Percentiles rank a stretch among this genome's conserved stretches.
These are phyloP conservation scores for Alternaria ventricosa DNA, from an alignment of 2,329 filamentous ascomycete genomes.

Conservation along the genomic window DNA sequence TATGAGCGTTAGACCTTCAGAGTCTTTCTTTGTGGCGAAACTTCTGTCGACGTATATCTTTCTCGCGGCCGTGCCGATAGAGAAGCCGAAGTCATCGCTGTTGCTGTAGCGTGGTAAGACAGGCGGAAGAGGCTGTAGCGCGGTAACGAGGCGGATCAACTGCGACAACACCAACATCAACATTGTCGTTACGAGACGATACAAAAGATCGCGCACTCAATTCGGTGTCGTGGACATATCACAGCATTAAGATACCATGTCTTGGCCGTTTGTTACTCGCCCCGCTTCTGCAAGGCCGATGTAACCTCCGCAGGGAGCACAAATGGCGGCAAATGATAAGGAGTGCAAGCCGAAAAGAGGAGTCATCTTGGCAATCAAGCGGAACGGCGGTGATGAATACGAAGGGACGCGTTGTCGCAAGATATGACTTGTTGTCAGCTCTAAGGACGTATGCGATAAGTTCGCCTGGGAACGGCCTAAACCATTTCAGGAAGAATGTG, in stretches of 20 bases:
- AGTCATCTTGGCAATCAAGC: not conserved
- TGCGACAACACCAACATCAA: not conserved
- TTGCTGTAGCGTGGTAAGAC: slow-evolving; percentile 33
- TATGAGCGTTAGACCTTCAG: slow-evolving; percentile 58
- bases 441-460: not conserved
- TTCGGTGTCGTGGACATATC: not conserved
- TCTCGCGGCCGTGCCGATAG: slow-evolving; percentile 22
- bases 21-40: slow-evolving; percentile 52
- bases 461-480: not conserved
- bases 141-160: slow-evolving; percentile 8
- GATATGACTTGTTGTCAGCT: not conserved
- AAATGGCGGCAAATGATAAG: not conserved
- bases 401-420: not conserved
- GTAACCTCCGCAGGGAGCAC: slow-evolving; percentile 8
- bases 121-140: slow-evolving; percentile 51
- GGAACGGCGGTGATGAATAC: not conserved
- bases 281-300: slow-evolving; percentile 14
- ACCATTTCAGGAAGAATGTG: not conserved
- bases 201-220: not conserved
- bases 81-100: slow-evolving; percentile 27
- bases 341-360: not conserved
- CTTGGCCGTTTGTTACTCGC: slow-evolving; percentile 8
- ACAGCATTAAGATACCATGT: not conserved
- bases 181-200: not conserved
- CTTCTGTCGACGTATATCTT: slow-evolving; percentile 52